Base-by-base conservation (phyloP, 129 eudicot species). In the Dittrichia graveolens region DNA sequence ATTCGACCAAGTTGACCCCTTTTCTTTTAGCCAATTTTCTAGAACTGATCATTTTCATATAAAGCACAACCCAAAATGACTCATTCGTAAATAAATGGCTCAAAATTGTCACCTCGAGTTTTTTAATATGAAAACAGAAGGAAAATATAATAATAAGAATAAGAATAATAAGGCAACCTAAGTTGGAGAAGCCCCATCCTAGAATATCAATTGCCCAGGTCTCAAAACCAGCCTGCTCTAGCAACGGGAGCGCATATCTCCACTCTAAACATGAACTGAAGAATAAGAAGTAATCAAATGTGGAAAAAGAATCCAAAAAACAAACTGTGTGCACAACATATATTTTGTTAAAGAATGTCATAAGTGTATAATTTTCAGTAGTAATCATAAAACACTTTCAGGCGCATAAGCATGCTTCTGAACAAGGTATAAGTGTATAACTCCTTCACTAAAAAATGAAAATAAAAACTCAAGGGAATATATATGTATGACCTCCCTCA, bases 251-350 rank as follows among this genome's bases (percentile, higher is more conserved):
- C 0, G 89, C 77, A 81, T 82, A 85, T 75, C 98, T 83, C 98
- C 98, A 94, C 79, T 94, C 98, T 84, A 94, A 86, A 82, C 96
- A 90, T n/a, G 96, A 90, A 86, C 98, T 94, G 95, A 82, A 84
- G 68, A 76, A 84, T 85, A 81, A 80, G 78, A 81, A 70, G 62
- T 48, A 71, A 79, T 65, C 72, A 83, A 77, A 84, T 70, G 61
- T 34, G 53, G 69, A 75, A 58, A 65, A 43, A 38, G 44, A 71
- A 24, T 67, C 12, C 40, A 1, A 56, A 74, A 52, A 47, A 52
- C 14, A 34, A 16, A 42, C 38, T 5, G 14, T 44, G 39, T 16
- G 14, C 3, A 7, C 46, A 39, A 39, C 12, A 7, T 38, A 39
- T 13, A 13, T 13, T 38, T 24, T 24, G 31, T 24, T 24, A 24